These are phyloP conservation scores for Aspergillus tanneri DNA, from an alignment of 2,329 filamentous ascomycete species.

Conservation along the genomic window DNA sequence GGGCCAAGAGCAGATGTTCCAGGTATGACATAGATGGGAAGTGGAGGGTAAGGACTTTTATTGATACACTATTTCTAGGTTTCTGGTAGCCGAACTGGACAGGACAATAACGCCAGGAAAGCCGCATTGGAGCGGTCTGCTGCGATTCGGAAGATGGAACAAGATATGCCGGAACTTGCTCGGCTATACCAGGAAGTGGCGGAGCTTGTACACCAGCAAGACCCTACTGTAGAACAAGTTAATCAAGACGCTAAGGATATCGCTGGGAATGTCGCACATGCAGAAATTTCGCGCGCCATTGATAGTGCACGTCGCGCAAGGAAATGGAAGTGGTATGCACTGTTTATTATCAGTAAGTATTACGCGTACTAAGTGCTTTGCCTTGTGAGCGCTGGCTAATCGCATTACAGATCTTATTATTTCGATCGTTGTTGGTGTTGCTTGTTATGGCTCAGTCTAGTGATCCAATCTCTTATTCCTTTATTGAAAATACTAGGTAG, in stretches of 20 bases:
- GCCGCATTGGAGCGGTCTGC: constrained; percentile 79
- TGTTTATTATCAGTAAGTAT: constrained; percentile 69
- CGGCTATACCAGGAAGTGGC: constrained; percentile 90
- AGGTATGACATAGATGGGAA: constrained; percentile 66
- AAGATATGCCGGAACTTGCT: constrained; percentile 81
- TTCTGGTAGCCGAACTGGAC: constrained; percentile 58
- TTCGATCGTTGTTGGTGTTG: too few relatives aligned
- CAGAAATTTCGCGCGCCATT: constrained; percentile 80
- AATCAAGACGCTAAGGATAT: constrained; percentile 86
- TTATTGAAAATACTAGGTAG: too few relatives aligned
- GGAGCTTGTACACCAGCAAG: constrained; percentile 80
- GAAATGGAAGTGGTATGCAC: constrained; percentile 96
- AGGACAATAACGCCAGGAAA: constrained; percentile 74
- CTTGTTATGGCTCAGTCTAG: too few relatives aligned
- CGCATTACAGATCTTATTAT: too few relatives aligned
- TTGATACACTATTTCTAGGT: too few relatives aligned
- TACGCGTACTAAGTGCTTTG: too few relatives aligned
- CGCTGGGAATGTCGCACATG: constrained; percentile 78
- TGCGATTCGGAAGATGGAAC: constrained; percentile 88
- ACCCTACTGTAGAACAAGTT: constrained; percentile 74
- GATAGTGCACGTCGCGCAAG: constrained; percentile 74
- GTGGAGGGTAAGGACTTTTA: too few relatives aligned
- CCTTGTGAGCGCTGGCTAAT: too few relatives aligned
- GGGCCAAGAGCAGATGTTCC: constrained; percentile 73
- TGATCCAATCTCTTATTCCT: too few relatives aligned